Evolutionary conservation across 2,329 filamentous ascomycete genomes (phyloP), one percentile per base, ranked within the genome.

Genomic region (Pseudogymnoascus sp.): DNA sequence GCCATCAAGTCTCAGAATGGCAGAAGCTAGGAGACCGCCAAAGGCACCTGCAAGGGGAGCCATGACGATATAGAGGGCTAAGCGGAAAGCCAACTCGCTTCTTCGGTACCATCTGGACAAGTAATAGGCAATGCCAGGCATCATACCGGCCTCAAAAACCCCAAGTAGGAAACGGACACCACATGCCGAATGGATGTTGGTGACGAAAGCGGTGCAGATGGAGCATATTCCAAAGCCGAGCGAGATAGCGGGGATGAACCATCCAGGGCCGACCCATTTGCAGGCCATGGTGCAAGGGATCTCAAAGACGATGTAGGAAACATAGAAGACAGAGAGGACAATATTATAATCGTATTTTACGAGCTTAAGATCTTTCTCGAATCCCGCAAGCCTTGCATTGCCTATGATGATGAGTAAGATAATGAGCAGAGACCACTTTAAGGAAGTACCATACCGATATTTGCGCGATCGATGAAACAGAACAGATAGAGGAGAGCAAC

Each of bases 41-140:
- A 90, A 90, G 0, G 87, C 87, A 2, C 88, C 88, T 0, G 88
- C 87, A 0, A 91, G 77, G 0, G 87, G 87, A 0, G 87, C 84
- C 82, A 86, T 88, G 64, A 90, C 85, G 63, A 90, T 84, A 75
- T 90, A 90, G 1, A 90, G 76, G 0, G 85, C 83, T 0, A 90
- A 77, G 0, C 88, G 81, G 73, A 90, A 90, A 0, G 85, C 81
- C 5, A 91, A 77, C 73, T 92, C 88, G 61, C 81, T 82, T 34
- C 85, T 79, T n/a, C 86, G 79, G 68, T 90, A 91, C 88, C 88
- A 91, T 62, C 88, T 79, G 0, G 83, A 87, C 19, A 90, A 76
- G 69, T 90, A 91, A 74, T 90, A 92, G 0, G 87, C 87, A 43
- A 90, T 89, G 0, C 89, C 88, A 0, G 89, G 89, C 63, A 91